Evolutionary conservation across 495 filamentous ascomycete genomes (phyloP).

Genomic region (Podospora comata): DNA sequence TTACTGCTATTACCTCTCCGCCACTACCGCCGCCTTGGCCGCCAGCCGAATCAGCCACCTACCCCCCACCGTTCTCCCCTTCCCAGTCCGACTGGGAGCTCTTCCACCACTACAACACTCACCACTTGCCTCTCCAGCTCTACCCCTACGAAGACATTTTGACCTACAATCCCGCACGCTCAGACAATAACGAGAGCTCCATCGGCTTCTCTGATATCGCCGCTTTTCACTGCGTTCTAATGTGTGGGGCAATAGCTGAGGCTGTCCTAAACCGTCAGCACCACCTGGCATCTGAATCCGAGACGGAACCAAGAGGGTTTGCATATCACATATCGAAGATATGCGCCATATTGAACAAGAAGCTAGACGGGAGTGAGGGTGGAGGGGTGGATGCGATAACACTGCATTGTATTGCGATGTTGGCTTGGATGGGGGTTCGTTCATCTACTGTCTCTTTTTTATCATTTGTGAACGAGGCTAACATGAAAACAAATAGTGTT

Average conservation of each 20-base stretch:
- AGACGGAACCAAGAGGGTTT: conserved; percentile 19
- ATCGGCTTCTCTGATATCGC: conserved; percentile 20
- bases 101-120: conserved; percentile 24
- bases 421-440: conserved; percentile 29
- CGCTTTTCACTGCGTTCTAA: conserved; percentile 28
- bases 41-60: neutral
- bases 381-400: conserved; percentile 20
- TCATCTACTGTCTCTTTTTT: conserved; percentile 2
- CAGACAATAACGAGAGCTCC: conserved; percentile 20
- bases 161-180: conserved; percentile 28
- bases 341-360: conserved; percentile 31
- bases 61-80: neutral
- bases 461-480: neutral
- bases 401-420: conserved; percentile 28
- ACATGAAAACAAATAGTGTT: conserved; percentile 20
- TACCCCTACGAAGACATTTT: conserved; percentile 35
- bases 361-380: conserved; percentile 23
- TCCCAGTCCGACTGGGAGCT: conserved; percentile 25
- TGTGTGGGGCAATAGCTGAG: conserved; percentile 28
- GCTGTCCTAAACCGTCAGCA: conserved; percentile 10
- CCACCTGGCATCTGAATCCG: neutral
- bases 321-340: conserved; percentile 31
- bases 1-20: no score
- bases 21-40: neutral
- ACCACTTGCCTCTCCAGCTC: conserved; percentile 18